phyloP scores from a whole-genome alignment of 2,329 filamentous ascomycete genomes.

The Cercospora berteroae region DNA sequence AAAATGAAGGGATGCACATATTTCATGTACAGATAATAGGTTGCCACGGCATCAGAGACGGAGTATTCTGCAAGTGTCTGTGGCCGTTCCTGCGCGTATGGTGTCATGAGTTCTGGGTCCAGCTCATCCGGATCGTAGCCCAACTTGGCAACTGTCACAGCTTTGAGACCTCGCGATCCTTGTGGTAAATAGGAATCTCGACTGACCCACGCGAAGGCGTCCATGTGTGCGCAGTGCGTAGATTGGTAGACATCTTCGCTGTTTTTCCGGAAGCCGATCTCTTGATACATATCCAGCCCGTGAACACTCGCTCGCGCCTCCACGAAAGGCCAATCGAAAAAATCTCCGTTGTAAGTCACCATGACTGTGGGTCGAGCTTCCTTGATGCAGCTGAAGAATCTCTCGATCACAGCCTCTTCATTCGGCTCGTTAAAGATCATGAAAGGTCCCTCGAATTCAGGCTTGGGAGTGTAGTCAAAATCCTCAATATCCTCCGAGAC shows the following conservation, averaged over 20 bases:
- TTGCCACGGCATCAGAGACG: constrained; percentile 96
- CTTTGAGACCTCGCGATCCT: constrained; percentile 94
- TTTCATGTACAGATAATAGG: constrained; percentile 99
- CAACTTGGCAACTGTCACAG: constrained; percentile 94
- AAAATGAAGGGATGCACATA: constrained; percentile 99
- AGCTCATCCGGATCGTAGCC: constrained; percentile 98
- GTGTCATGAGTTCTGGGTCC: constrained; percentile 96
- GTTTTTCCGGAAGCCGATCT: constrained; percentile 96
- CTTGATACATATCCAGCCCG: constrained; percentile 98
- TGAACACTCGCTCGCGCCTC: constrained; percentile 89
- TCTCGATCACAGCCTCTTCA: constrained; percentile 80
- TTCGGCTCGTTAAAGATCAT: constrained; percentile 98
- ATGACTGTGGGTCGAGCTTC: constrained; percentile 93
- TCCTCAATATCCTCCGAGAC: constrained; percentile 96
- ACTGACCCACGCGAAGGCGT: constrained; percentile 98
- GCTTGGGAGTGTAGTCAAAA: constrained; percentile 97
- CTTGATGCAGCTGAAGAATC: constrained; percentile 95
- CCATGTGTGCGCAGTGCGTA: constrained; percentile 96
- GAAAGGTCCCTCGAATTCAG: constrained; percentile 91
- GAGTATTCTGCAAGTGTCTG: constrained; percentile 97
- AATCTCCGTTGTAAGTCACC: constrained; percentile 99
- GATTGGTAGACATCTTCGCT: constrained; percentile 95
- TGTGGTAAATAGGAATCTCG: constrained; percentile 97
- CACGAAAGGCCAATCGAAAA: constrained; percentile 99
- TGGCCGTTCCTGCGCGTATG: constrained; percentile 78